Conservation (phyloP, 2,329 filamentous ascomycete genomes). For the Sporothrix globosa region DNA sequence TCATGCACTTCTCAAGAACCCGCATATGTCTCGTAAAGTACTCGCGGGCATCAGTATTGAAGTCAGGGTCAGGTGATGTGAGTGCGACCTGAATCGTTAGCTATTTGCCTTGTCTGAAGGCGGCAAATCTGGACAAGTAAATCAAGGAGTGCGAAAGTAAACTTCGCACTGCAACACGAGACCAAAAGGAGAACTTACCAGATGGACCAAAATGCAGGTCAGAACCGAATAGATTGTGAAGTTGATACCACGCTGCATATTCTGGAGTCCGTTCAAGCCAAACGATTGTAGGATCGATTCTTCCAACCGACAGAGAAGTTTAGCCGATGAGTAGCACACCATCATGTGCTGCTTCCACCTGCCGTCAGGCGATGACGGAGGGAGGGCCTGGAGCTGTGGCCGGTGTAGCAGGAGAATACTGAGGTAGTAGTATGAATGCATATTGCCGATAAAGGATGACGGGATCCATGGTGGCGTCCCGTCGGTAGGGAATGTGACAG, state of each 20-base stretch:
- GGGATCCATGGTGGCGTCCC: conserved; percentile 81
- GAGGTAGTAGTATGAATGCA: conserved; percentile 87
- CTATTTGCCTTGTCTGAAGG: conserved; percentile 16
- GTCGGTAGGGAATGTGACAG: conserved; percentile 75
- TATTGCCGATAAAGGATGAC: conserved; percentile 84
- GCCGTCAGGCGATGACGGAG: conserved; percentile 69
- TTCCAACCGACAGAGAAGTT: conserved; percentile 81
- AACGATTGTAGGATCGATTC: conserved; percentile 78
- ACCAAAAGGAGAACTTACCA: conserved; percentile 65
- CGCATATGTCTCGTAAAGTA: conserved; percentile 95
- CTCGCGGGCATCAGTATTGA: conserved; percentile 80
- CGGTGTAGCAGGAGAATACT: conserved; percentile 84
- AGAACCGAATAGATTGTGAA: conserved; percentile 93
- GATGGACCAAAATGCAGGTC: conserved; percentile 88
- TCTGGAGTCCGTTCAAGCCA: conserved; percentile 78
- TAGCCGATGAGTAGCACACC: conserved; percentile 81
- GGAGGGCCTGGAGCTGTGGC: conserved; percentile 79
- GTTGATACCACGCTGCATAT: conserved; percentile 92
- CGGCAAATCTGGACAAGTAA: conserved; percentile 20
- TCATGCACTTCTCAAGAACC: conserved; percentile 82
- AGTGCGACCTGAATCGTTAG: conserved; percentile 71
- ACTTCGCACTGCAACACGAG: not conserved
- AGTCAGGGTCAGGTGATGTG: conserved; percentile 86
- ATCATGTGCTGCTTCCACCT: conserved; percentile 88
- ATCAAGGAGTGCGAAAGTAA: not conserved